Percentiles rank a stretch among this genome's conserved stretches.
Evolutionary conservation across 345 rosid species (phyloP).

Genomic region (Nephelium lappaceum): DNA sequence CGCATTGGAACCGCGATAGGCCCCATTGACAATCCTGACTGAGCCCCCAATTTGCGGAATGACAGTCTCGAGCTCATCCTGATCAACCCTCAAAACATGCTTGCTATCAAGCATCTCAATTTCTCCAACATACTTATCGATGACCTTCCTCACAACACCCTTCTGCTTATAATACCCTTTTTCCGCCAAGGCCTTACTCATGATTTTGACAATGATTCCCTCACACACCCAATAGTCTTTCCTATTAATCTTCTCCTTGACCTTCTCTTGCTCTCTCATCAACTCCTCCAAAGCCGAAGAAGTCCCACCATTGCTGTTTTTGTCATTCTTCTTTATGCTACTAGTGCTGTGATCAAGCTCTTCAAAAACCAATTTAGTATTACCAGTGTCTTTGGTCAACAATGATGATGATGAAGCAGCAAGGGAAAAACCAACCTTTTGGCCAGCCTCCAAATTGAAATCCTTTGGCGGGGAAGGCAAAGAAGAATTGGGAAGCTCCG

Average conservation of each 20-base stretch:
- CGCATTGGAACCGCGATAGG: conserved; percentile 77
- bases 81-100: conserved; percentile 85
- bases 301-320: conserved; percentile 33
- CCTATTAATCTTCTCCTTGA: conserved; percentile 75
- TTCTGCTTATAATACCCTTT: conserved; percentile 94
- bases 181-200: conserved; percentile 75
- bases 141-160: conserved; percentile 80
- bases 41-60: conserved; percentile 81
- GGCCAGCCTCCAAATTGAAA: conserved; percentile 55
- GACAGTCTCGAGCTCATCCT: conserved; percentile 95
- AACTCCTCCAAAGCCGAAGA: conserved; percentile 79
- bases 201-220: conserved; percentile 84
- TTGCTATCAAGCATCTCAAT: conserved; percentile 81
- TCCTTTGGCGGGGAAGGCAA: conserved; percentile 28
- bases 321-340: conserved; percentile 33
- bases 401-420: conserved; percentile 35
- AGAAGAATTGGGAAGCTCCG: conserved; percentile 26
- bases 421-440: conserved; percentile 77
- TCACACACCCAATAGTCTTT: conserved; percentile 92
- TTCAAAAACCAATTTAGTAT: conserved; percentile 58
- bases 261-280: conserved; percentile 91
- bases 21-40: conserved; percentile 90
- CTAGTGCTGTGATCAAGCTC: conserved; percentile 39
- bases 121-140: conserved; percentile 86
- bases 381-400: conserved; percentile 44